Evolutionary conservation across 1,284 basidiomycete species (phyloP).

Genomic region (Sphagnurus paluster): DNA sequence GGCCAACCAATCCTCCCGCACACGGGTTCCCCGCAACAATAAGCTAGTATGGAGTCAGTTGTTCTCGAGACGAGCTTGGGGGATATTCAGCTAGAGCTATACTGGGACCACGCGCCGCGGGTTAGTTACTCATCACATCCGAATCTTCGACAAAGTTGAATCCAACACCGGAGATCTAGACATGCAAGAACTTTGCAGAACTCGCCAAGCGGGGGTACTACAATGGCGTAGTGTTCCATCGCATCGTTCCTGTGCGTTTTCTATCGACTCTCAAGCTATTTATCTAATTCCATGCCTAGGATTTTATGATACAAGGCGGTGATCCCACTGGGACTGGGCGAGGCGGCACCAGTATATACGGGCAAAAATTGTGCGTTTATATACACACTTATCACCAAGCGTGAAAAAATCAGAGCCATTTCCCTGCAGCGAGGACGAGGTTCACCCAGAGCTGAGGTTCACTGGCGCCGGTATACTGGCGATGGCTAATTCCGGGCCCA

Average conservation of each 20-base stretch:
- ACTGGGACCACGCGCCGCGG: slow-evolving; percentile 88
- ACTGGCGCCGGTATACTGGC: slow-evolving; percentile 96
- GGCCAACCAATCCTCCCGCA: too few relatives aligned
- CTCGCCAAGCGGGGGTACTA: slow-evolving; percentile 85
- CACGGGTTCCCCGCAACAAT: too few relatives aligned
- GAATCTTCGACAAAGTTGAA: slow-evolving; percentile 14
- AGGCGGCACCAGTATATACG: slow-evolving; percentile 92
- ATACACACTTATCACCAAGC: too few relatives aligned
- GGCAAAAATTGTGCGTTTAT: slow-evolving; percentile 85
- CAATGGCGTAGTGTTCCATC: slow-evolving; percentile 85
- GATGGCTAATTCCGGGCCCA: slow-evolving; percentile 95
- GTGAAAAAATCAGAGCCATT: too few relatives aligned
- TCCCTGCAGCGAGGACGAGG: slow-evolving; percentile 74
- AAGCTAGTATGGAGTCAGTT: slow-evolving; percentile 64
- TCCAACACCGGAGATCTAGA: slow-evolving; percentile 46
- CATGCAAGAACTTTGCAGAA: slow-evolving; percentile 92
- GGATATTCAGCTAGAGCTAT: slow-evolving; percentile 87
- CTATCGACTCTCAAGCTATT: background rate
- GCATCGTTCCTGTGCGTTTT: slow-evolving; percentile 75
- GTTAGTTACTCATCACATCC: slow-evolving; percentile 40
- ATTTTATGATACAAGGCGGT: slow-evolving; percentile 95
- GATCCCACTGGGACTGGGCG: slow-evolving; percentile 95
- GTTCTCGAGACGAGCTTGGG: slow-evolving; percentile 86
- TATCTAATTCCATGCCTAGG: slow-evolving; percentile 41
- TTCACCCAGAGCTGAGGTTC: slow-evolving; percentile 86